Evolutionary conservation across 2,329 filamentous ascomycete genomes (phyloP), one percentile per base, ranked within the genome.

Genomic region (Fragosphaeria purpurea): DNA sequence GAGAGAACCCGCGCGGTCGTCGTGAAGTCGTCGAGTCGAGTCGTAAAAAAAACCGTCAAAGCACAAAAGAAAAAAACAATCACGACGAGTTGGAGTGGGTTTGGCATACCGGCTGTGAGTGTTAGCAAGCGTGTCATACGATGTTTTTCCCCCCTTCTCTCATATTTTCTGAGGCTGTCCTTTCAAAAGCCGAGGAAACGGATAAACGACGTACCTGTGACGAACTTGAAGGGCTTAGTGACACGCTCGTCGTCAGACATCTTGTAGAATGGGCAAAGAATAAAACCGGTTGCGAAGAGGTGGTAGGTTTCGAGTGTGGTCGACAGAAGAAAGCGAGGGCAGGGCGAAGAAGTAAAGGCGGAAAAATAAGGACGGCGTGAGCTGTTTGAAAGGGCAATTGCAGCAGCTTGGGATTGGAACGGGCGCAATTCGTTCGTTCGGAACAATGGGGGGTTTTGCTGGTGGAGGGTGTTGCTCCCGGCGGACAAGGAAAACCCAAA

Each of bases 221-320:
- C 93, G 77, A 97, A 97, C 86, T 98, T 98, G 86, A 98, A 98
- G 73, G 94, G 94, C 84, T 96, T 98, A 75, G 90, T 96, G 62
- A 79, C 77, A 71, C 79, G 78, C 71, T 95, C 87, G 65, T 87
- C 85, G 75, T 94, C 88, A 70, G 89, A 85, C 91, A 98, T 98
- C 63, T 74, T 90, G 80, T 72, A 72, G 66, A 37, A 11, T 22
- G 22, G 11, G 35, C 7, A 37, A 11, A 37, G 35, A 11, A 37
- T 37, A 7, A 37, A 37, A 7, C 11, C 7, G 7, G 7, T 37
- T 7, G 11, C 2, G 35, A 1, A 11, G 35, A 37, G 7, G 35
- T 11, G 35, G 35, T 4, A 37, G 22, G 22, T 22, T 22, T 22
- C 22, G 35, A 39, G 43, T 41, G 33, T 34, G 41, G 44, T 12